Percentiles rank a stretch among this genome's conserved stretches.
Evolutionary conservation across 1,139 yeast species (phyloP).

Genomic region (Protomyces inouyei): DNA sequence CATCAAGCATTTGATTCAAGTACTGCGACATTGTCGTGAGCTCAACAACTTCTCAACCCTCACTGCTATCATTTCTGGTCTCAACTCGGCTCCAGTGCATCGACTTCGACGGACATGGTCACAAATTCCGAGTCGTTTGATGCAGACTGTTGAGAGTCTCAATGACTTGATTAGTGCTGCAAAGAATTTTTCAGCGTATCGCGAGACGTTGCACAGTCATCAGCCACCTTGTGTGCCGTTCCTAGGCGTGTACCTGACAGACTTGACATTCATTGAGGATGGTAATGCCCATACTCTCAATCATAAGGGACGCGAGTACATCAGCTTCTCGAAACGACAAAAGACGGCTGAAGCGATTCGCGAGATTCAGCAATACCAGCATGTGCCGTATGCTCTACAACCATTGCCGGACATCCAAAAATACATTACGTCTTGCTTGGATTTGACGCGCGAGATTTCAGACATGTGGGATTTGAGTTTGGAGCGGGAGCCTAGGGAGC

Average conservation of each 20-base stretch:
- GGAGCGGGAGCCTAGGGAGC: slow-evolving; percentile 34
- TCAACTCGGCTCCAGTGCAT: slow-evolving; percentile 82
- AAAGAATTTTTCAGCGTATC: slow-evolving; percentile 79
- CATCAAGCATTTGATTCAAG: slow-evolving; percentile 61
- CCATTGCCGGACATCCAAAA: slow-evolving; percentile 62
- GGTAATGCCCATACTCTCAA: slow-evolving; percentile 77
- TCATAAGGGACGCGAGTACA: slow-evolving; percentile 49
- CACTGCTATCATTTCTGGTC: slow-evolving; percentile 89
- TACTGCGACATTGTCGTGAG: slow-evolving; percentile 50
- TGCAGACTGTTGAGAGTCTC: slow-evolving; percentile 58
- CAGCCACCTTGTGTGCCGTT: slow-evolving; percentile 87
- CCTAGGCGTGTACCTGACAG: slow-evolving; percentile 85
- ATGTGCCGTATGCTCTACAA: slow-evolving; percentile 58
- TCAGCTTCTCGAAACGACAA: slow-evolving; percentile 75
- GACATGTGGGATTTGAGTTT: slow-evolving; percentile 33
- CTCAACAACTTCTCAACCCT: slow-evolving; percentile 82
- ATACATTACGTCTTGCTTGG: slow-evolving; percentile 33
- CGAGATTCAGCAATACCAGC: slow-evolving; percentile 71
- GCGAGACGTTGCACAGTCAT: slow-evolving; percentile 70
- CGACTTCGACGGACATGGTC: slow-evolving; percentile 84
- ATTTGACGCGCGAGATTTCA: slow-evolving; percentile 30
- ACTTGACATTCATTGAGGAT: slow-evolving; percentile 84
- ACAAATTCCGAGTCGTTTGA: slow-evolving; percentile 52
- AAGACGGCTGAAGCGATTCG: slow-evolving; percentile 70
- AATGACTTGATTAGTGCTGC: slow-evolving; percentile 83